Conservation (phyloP, 495 filamentous ascomycete species). For the Neurospora sp. region DNA sequence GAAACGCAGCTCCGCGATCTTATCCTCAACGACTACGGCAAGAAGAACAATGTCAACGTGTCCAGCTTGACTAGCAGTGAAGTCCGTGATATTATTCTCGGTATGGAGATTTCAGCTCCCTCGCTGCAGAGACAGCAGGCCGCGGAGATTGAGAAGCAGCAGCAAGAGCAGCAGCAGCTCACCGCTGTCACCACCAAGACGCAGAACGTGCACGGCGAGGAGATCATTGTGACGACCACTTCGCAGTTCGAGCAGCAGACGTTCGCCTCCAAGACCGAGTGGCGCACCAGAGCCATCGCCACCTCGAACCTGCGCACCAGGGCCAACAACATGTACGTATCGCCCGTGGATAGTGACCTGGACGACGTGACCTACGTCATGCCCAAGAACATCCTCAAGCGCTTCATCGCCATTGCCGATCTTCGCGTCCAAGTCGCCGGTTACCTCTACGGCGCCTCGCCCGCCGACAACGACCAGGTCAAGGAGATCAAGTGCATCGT, state of each 20-base stretch:
- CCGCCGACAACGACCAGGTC: conserved; percentile 88
- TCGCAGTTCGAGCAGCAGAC: conserved; percentile 95
- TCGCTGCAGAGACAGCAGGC: conserved; percentile 98
- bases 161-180: conserved; percentile 90
- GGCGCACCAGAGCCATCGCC: conserved; percentile 93
- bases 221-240: conserved; percentile 96
- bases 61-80: conserved; percentile 93
- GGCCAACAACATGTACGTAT: conserved; percentile 98
- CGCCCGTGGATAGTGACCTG: conserved; percentile 76
- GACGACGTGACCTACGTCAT: conserved; percentile 89
- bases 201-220: conserved; percentile 94
- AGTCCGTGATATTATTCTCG: conserved; percentile 96
- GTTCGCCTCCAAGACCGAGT: conserved; percentile 97
- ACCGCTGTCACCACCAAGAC: conserved; percentile 98
- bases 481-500: conserved; percentile 96
- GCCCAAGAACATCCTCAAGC: conserved; percentile 98
- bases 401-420: conserved; percentile 97
- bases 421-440: conserved; percentile 93
- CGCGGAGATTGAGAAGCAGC: conserved; percentile 98
- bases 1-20: conserved; percentile 93
- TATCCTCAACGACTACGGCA: conserved; percentile 96
- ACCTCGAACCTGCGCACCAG: conserved; percentile 91
- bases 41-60: conserved; percentile 99
- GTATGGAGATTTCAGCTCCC: conserved; percentile 98
- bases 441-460: conserved; percentile 89